A percentile compares a stretch with the other conserved stretches of the same genome.
Conservation (phyloP, 306 rosid species). For the Abrus pulchellus region DNA sequence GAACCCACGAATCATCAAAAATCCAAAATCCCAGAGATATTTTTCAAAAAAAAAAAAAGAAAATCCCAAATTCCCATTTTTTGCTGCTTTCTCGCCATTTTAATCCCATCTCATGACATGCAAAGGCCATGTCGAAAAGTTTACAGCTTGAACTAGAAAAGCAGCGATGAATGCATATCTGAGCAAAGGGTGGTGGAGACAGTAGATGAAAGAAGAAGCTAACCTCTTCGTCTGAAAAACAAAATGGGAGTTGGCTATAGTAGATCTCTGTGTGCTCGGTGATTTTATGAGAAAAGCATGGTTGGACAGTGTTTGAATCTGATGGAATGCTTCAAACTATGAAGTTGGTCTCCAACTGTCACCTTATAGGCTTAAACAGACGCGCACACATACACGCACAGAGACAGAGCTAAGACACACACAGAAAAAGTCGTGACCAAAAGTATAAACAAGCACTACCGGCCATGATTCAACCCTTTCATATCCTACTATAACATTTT, state of each 20-base stretch:
- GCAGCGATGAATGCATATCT: background rate
- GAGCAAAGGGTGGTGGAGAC: constrained; percentile 10
- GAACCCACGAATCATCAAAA: constrained; percentile 45
- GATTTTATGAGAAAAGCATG: constrained; percentile 11
- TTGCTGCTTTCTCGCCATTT: constrained; percentile 4
- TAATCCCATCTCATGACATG: background rate
- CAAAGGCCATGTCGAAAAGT: background rate
- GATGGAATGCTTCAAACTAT: constrained; percentile 34
- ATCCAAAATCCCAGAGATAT: constrained; percentile 29
- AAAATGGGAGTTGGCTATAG: constrained; percentile 22
- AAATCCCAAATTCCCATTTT: constrained; percentile 2
- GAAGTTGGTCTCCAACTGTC: constrained; percentile 29
- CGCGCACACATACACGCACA: constrained; percentile 29
- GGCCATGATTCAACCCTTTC: background rate
- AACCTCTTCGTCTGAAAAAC: constrained; percentile 23
- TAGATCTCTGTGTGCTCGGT: constrained; percentile 39
- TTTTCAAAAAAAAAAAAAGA: background rate
- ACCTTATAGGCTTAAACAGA: background rate
- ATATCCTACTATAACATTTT: background rate
- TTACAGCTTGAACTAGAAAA: constrained; percentile 21
- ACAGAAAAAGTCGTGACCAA: constrained; percentile 32
- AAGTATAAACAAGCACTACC: background rate
- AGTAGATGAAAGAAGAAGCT: background rate
- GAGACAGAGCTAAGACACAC: background rate
- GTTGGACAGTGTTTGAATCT: constrained; percentile 3